Percentiles rank a stretch among this genome's conserved stretches.
Conservation (phyloP, 768 basidiomycete genomes). For the Lentinus brumalis region DNA sequence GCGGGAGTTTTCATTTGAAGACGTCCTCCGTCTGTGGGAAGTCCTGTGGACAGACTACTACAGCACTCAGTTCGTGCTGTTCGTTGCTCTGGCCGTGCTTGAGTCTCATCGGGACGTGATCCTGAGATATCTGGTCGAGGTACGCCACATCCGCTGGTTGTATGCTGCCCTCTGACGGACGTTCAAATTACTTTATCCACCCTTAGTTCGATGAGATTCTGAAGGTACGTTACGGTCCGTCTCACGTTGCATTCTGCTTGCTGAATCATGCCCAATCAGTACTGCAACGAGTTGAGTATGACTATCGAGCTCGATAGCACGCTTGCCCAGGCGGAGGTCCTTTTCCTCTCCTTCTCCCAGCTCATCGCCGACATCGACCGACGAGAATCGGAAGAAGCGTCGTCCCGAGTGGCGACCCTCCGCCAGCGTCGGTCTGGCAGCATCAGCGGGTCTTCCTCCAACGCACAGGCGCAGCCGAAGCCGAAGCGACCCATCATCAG, state of each 20-base stretch:
- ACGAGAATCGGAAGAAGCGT: constrained; percentile 58
- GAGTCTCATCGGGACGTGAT: constrained; percentile 97
- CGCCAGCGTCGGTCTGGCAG: constrained; percentile 34
- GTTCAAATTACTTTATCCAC: neutral
- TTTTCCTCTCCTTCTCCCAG: constrained; percentile 90
- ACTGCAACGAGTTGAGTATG: constrained; percentile 94
- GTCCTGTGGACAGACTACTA: constrained; percentile 92
- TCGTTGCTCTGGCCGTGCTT: constrained; percentile 90
- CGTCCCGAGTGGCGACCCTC: constrained; percentile 30
- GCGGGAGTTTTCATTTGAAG: constrained; percentile 92
- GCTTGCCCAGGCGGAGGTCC: constrained; percentile 93
- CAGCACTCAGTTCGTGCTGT: constrained; percentile 85
- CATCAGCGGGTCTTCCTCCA: constrained; percentile 10
- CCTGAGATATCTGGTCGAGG: constrained; percentile 92
- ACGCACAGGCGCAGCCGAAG: constrained; percentile 29
- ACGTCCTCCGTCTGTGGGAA: constrained; percentile 92
- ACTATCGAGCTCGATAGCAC: constrained; percentile 97
- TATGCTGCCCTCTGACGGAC: neutral
- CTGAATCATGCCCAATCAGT: constrained; percentile 43
- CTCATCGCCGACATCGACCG: constrained; percentile 89
- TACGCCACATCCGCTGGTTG: constrained; percentile 35
- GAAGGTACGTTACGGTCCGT: constrained; percentile 45
- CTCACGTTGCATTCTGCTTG: neutral
- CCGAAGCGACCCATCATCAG: constrained; percentile 51
- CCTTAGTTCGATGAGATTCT: constrained; percentile 78